Percentiles rank a stretch among this genome's conserved stretches.
These are phyloP conservation scores for Solanum pennellii DNA, from an alignment of 257 asterid species.

Conservation along the genomic window DNA sequence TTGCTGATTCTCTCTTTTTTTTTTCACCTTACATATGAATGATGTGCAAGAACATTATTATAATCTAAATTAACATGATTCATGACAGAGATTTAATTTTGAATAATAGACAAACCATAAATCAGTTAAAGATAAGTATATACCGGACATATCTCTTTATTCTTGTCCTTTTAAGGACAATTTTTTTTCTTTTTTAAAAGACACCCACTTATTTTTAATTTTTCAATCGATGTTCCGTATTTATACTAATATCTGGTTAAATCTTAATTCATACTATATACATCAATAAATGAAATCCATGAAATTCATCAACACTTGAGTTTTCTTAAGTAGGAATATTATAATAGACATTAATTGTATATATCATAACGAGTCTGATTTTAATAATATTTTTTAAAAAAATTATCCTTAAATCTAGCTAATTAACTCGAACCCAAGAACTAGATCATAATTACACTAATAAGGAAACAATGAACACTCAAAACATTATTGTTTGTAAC, in stretches of 20 bases:
- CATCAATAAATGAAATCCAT: neutral
- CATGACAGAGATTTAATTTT: neutral
- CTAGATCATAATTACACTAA: neutral
- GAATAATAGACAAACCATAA: neutral
- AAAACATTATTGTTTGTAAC: neutral
- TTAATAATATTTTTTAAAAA: neutral
- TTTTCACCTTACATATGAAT: neutral
- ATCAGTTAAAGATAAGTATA: no score
- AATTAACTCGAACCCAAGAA: neutral
- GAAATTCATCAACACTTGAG: neutral
- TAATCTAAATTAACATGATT: neutral
- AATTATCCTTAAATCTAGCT: neutral
- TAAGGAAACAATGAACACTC: neutral
- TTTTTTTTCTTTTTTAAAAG: rapidly evolving
- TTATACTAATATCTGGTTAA: neutral
- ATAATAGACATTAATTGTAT: neutral
- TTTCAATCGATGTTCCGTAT: rapidly evolving
- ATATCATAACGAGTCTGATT: neutral
- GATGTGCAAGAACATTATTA: neutral
- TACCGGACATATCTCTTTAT: neutral
- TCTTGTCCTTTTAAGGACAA: neutral
- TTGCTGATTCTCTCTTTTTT: no score
- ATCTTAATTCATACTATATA: rapidly evolving
- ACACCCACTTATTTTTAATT: neutral
- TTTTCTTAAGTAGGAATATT: neutral